Evolutionary conservation across 352 stramenopile species (phyloP).

Genomic region (Blastocystis sp.): DNA sequence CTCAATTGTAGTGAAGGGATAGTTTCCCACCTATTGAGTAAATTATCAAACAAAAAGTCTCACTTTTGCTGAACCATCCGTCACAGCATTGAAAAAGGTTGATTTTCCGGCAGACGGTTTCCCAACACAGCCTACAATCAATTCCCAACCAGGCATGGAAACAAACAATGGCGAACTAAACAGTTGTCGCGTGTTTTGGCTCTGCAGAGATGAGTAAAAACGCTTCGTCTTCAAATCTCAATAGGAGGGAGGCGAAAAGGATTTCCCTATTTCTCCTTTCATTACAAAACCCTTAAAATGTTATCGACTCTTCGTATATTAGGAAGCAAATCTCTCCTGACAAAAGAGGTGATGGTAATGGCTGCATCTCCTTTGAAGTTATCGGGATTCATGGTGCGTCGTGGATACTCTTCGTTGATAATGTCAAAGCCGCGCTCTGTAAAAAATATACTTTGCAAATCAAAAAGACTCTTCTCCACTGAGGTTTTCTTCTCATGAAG

Average conservation of each 20-base stretch:
- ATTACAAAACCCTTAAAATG: background rate
- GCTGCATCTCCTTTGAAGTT: background rate
- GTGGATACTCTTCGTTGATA: background rate
- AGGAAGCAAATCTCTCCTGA: slow-evolving; percentile 8
- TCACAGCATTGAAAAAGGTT: slow-evolving; percentile 81
- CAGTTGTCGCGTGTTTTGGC: background rate
- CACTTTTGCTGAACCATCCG: slow-evolving; percentile 73
- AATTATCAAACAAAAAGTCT: background rate
- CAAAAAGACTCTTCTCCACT: slow-evolving; percentile 24
- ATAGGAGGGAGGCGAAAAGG: background rate
- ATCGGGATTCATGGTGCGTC: background rate
- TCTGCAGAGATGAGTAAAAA: too few species aligned
- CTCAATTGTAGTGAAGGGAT: slow-evolving; percentile 80
- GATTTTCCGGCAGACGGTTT: slow-evolving; percentile 79
- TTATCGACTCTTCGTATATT: slow-evolving; percentile 35
- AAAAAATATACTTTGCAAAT: background rate
- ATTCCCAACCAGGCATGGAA: slow-evolving; percentile 65
- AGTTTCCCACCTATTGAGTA: slow-evolving; percentile 71
- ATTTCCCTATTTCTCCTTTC: slow-evolving; percentile 43
- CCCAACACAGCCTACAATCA: slow-evolving; percentile 78
- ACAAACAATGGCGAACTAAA: background rate
- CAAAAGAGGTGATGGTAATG: background rate
- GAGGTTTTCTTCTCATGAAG: background rate
- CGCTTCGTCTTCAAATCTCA: background rate
- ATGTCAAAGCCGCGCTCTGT: background rate